These are phyloP conservation scores for Fusarium sp. DNA, from an alignment of 2,329 filamentous ascomycete species.

Conservation along the genomic window DNA sequence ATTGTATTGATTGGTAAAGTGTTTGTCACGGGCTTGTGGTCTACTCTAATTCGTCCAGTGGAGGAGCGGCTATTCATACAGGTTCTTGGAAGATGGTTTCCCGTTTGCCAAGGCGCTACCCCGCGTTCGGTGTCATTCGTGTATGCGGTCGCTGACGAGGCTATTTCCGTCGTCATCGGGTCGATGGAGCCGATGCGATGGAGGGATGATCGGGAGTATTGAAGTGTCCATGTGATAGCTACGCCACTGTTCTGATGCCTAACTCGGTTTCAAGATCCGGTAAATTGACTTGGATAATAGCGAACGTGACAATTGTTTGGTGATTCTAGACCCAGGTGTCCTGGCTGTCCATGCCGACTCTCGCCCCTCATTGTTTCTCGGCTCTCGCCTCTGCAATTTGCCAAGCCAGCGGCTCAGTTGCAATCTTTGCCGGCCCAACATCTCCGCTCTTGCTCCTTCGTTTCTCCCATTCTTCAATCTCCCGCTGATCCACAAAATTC, in stretches of 20 bases:
- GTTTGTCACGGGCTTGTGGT: not conserved
- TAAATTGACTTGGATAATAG: not conserved
- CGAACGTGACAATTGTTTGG: not conserved
- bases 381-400: not conserved
- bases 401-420: not conserved
- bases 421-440: not conserved
- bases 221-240: not conserved
- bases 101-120: not conserved
- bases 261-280: not conserved
- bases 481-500: constrained; percentile 14
- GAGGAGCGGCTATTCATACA: not conserved
- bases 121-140: not conserved
- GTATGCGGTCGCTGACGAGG: not conserved
- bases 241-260: not conserved
- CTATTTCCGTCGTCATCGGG: not conserved
- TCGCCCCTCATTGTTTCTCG: not conserved
- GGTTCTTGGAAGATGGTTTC: not conserved
- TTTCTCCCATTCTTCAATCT: constrained; percentile 21
- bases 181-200: not conserved
- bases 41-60: not conserved
- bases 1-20: not conserved
- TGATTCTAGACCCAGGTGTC: not conserved
- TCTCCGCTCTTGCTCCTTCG: not conserved
- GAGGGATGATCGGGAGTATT: not conserved
- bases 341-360: not conserved